Evolutionary conservation across 179 eudicot genomes (phyloP).

Genomic region (Camellia oleifera): DNA sequence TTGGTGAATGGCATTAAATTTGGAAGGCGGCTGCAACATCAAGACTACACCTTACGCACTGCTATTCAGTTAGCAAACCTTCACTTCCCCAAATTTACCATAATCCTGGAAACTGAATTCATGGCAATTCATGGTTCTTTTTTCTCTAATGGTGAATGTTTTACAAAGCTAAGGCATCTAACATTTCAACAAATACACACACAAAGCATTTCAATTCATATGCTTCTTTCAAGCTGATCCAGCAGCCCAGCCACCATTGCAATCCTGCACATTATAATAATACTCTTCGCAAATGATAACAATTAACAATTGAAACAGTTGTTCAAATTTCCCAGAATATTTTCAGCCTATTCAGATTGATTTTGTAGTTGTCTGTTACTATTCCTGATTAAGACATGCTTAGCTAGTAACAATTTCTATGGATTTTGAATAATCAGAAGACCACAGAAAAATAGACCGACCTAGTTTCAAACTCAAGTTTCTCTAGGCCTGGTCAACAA

Average conservation of each 20-base stretch:
- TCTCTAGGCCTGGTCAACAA: background rate
- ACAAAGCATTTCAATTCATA: background rate
- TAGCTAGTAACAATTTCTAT: background rate
- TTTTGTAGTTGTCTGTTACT: background rate
- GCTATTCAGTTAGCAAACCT: background rate
- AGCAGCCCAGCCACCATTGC: background rate
- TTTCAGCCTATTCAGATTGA: background rate
- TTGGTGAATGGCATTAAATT: background rate
- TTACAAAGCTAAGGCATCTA: background rate
- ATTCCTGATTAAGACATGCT: background rate
- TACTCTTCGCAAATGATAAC: background rate
- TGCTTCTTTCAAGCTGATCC: constrained; percentile 3
- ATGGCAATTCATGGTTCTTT: background rate
- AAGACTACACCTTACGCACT: background rate
- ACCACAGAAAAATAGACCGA: background rate
- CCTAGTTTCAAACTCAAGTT: background rate
- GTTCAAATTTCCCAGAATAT: background rate
- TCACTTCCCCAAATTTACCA: background rate
- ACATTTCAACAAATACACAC: background rate
- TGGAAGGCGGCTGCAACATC: background rate
- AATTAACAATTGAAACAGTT: background rate
- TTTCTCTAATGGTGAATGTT: background rate
- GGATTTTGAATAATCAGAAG: background rate
- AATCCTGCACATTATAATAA: background rate
- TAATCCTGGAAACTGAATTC: background rate